Evolutionary conservation across 495 filamentous ascomycete genomes (phyloP), one percentile per base, ranked within the genome.

Genomic region (Penicillium goetzii): DNA sequence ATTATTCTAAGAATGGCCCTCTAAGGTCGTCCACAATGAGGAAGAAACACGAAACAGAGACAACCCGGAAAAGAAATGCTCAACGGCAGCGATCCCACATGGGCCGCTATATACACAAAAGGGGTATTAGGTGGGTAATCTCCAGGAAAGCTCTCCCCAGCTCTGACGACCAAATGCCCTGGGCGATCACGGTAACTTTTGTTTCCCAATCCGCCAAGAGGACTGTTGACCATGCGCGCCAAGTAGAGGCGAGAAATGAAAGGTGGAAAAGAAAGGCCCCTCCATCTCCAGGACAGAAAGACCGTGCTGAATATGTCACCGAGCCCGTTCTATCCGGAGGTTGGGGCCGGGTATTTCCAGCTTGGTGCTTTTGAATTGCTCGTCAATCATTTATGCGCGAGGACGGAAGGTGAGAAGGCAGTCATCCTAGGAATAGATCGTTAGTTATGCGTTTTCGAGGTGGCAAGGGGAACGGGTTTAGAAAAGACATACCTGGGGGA

Each of bases 401-500:
- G 78, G 76, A 45, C 76, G 76, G 76, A 80, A 80, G 17, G 70
- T 72, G 50, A 80, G 76, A 23, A 78, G 68, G 59, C 78, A 80
- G 56, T 80, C 78, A 58, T 80, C 78, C 78, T 80, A 34, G 36
- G 30, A 32, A 21, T 56, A n/a, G 54, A 75, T 70, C 74, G 76
- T 59, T 33, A 43, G 47, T 33, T 5, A 11, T 54, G 2, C 34
- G 6, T 8, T 14, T 4, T 32, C 1, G 19, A 40, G 30, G 51
- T 12, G 38, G 10, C 30, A 34, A 52, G n/a, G n/a, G n/a, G 45
- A 11, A 43, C 15, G n/a, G n/a, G n/a, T 32, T 4, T 0, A 21
- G 23, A 21, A 41, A 71, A 25, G 51, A 78, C 89, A 77, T 82
- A 96, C 93, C 89, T 90, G 89, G 54, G 95, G 95, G 84, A 99